These are phyloP conservation scores for Chlamydomonas applanata DNA, from an alignment of 139 green algal genomes.

Conservation along the genomic window DNA sequence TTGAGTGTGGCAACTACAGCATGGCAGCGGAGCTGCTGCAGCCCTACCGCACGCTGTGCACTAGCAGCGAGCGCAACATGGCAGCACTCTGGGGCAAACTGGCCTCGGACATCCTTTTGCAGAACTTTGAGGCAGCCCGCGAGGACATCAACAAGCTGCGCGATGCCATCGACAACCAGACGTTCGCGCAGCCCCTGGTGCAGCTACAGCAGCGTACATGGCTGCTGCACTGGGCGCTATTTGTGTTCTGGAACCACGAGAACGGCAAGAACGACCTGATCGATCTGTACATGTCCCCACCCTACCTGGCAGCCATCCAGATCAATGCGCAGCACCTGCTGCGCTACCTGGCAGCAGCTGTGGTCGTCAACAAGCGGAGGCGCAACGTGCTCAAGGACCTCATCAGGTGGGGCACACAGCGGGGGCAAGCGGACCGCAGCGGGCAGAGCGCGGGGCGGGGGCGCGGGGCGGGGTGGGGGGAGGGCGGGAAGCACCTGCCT, in stretches of 20 bases:
- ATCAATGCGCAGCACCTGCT: constrained; percentile 91
- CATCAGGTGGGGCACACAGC: constrained; percentile 35
- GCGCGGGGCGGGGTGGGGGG: no score
- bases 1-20: constrained; percentile 98
- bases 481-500: no score
- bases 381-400: constrained; percentile 91
- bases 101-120: constrained; percentile 89
- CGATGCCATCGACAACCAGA: constrained; percentile 92
- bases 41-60: constrained; percentile 90
- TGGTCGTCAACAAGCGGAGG: constrained; percentile 89
- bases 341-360: constrained; percentile 87
- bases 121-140: constrained; percentile 68
- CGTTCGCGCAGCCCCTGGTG: constrained; percentile 74
- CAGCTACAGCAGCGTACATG: constrained; percentile 97
- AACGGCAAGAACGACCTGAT: constrained; percentile 92
- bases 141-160: constrained; percentile 93
- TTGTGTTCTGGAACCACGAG: constrained; percentile 98
- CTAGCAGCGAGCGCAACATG: constrained; percentile 76
- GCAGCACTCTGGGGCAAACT: constrained; percentile 96
- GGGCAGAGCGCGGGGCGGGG: no score
- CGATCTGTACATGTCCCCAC: constrained; percentile 94
- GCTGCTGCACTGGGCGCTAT: constrained; percentile 98
- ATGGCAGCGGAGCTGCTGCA: constrained; percentile 88
- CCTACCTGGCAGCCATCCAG: constrained; percentile 73
- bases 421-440: no score